phyloP scores from a whole-genome alignment of 2,329 filamentous ascomycete species.

The Paracamarosporium sp. region DNA sequence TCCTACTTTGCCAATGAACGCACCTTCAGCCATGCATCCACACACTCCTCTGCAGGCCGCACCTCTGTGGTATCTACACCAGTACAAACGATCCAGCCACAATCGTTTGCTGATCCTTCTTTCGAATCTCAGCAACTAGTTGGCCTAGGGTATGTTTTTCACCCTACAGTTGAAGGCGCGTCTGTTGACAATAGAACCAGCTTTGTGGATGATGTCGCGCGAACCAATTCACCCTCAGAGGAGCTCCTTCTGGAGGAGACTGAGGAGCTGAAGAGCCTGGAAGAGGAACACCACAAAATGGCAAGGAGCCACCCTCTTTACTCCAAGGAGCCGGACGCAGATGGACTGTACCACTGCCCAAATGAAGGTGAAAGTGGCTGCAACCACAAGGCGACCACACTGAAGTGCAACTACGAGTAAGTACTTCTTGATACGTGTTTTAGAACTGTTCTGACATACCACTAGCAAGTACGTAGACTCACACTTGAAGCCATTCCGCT shows the following conservation, averaged over 20 bases:
- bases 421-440: conserved; percentile 43
- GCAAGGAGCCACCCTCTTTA: conserved; percentile 69
- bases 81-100: not conserved
- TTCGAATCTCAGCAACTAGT: conserved; percentile 4
- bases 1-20: conserved; percentile 2
- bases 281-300: conserved; percentile 47
- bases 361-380: conserved; percentile 77
- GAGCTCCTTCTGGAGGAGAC: conserved; percentile 33
- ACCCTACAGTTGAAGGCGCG: not conserved
- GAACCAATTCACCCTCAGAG: conserved; percentile 29
- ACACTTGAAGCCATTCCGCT: conserved; percentile 94
- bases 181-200: not conserved
- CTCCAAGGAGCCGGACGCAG: conserved; percentile 68
- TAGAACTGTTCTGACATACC: conserved; percentile 24
- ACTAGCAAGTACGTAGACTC: conserved; percentile 95
- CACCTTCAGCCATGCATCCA: conserved; percentile 1
- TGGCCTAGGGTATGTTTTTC: not conserved
- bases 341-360: conserved; percentile 93
- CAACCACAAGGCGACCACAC: conserved; percentile 90
- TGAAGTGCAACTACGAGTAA: conserved; percentile 99
- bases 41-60: not conserved
- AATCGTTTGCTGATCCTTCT: not conserved
- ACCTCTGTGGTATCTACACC: conserved; percentile 3
- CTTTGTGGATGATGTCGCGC: conserved; percentile 29
- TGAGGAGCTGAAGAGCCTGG: conserved; percentile 38